Evolutionary conservation across 768 basidiomycete species (phyloP).

Genomic region (Pilatotrama ljubarskyi): DNA sequence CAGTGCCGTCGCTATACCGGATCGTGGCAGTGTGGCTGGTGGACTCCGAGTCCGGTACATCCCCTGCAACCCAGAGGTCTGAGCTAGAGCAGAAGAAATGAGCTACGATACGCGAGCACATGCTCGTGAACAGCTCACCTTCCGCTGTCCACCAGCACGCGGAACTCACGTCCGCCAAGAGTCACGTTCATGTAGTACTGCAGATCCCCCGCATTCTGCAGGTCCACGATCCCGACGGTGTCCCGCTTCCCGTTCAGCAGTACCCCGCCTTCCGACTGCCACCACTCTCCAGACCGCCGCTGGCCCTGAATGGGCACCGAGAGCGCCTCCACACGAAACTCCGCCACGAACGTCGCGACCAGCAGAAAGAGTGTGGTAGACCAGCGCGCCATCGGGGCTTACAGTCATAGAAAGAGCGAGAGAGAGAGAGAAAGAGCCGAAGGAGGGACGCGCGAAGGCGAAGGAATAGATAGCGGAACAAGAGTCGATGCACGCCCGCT

Average conservation of each 20-base stretch:
- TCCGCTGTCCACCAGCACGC: constrained; percentile 36
- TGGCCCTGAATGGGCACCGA: constrained; percentile 21
- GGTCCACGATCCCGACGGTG: constrained; percentile 10
- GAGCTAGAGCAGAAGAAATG: constrained; percentile 19
- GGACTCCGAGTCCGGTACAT: constrained; percentile 24
- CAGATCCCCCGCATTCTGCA: constrained; percentile 26
- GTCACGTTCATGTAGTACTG: constrained; percentile 33
- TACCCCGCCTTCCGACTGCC: constrained; percentile 8
- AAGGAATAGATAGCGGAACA: neutral
- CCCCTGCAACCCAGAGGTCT: constrained; percentile 33
- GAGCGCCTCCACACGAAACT: constrained; percentile 16
- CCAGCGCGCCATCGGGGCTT: constrained; percentile 17
- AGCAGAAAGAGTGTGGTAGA: constrained; percentile 20
- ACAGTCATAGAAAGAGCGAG: neutral
- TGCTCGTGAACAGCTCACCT: constrained; percentile 23
- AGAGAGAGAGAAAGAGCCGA: neutral
- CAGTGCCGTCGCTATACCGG: constrained; percentile 27
- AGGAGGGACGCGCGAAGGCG: neutral
- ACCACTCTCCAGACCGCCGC: neutral
- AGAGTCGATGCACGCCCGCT: neutral
- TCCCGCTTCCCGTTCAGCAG: constrained; percentile 9
- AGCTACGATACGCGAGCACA: neutral
- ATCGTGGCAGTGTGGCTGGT: constrained; percentile 25
- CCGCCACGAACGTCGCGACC: constrained; percentile 21
- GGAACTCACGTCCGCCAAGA: constrained; percentile 26